Percentiles rank a stretch among this genome's conserved stretches.
Evolutionary conservation across 345 rosid species (phyloP).

Genomic region (Bruguiera sexangula): DNA sequence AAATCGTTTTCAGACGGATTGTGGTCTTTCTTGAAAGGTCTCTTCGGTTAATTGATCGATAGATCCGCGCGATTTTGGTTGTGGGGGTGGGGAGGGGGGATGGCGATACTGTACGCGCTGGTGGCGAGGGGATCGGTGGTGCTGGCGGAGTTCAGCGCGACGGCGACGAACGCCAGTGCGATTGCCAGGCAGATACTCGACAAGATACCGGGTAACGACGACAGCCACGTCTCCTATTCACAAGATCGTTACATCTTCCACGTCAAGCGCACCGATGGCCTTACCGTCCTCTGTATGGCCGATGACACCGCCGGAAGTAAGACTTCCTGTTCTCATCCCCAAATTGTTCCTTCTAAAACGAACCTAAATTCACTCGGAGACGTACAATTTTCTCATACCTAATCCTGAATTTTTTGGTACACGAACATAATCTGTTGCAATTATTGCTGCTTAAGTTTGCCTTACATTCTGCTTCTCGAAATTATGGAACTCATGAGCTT

Average conservation of each 20-base stretch:
- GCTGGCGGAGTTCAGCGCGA: constrained; percentile 75
- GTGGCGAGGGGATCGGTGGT: constrained; percentile 90
- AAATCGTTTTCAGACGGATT: neutral
- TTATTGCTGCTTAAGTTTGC: too few species aligned
- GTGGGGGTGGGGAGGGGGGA: constrained; percentile 3
- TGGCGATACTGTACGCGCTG: constrained; percentile 89
- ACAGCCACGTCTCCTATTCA: constrained; percentile 80
- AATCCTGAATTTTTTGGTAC: too few species aligned
- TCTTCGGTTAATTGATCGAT: neutral
- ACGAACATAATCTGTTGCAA: too few species aligned
- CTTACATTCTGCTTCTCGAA: too few species aligned
- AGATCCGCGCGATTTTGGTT: neutral
- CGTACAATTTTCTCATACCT: too few species aligned
- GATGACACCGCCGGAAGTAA: constrained; percentile 88
- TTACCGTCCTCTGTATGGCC: constrained; percentile 96
- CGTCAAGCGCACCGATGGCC: constrained; percentile 95
- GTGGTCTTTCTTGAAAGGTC: too few species aligned
- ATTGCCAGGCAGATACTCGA: constrained; percentile 81
- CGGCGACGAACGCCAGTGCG: constrained; percentile 76
- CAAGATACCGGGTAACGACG: constrained; percentile 68
- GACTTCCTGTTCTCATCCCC: constrained; percentile 6
- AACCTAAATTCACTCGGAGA: too few species aligned
- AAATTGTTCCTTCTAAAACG: too few species aligned
- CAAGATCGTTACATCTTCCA: constrained; percentile 93
- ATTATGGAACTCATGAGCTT: too few species aligned